A percentile compares a stretch with the other conserved stretches of the same genome.
These are phyloP conservation scores for Pyrenochaeta sp. DNA, from an alignment of 2,329 filamentous ascomycete genomes.

Conservation along the genomic window DNA sequence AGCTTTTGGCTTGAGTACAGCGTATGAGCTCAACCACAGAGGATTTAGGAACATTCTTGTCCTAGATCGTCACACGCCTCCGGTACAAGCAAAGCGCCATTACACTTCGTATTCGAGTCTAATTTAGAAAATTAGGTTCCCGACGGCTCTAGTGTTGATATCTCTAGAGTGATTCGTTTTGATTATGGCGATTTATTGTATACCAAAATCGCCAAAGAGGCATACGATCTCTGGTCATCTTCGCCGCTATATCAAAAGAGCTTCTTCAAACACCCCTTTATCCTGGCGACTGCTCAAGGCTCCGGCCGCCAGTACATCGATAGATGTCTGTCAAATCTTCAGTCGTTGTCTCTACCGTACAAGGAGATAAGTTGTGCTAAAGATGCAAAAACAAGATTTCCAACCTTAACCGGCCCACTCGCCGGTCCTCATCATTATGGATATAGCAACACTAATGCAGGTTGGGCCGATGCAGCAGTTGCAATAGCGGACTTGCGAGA, in stretches of 20 bases:
- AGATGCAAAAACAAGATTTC: constrained; percentile 25
- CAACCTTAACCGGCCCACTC: constrained; percentile 4
- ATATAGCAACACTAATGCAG: constrained; percentile 18
- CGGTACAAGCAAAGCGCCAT: constrained; percentile 2
- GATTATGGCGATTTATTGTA: constrained; percentile 43
- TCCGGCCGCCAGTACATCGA: constrained; percentile 17
- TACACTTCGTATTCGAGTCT: neutral
- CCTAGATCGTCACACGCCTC: constrained; percentile 15
- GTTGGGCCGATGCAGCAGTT: constrained; percentile 25
- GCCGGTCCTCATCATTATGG: constrained; percentile 4
- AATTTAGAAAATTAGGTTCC: constrained; percentile 1
- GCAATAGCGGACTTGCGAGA: constrained; percentile 16
- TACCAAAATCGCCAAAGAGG: constrained; percentile 35
- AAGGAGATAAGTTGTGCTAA: neutral
- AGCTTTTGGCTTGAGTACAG: constrained; percentile 66
- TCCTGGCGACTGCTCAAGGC: constrained; percentile 39
- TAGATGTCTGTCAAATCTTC: constrained; percentile 18
- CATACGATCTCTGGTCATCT: constrained; percentile 15
- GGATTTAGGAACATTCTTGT: constrained; percentile 14
- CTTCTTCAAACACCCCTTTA: constrained; percentile 58
- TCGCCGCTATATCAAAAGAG: constrained; percentile 53
- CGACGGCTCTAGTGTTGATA: constrained; percentile 51
- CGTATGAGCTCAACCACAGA: constrained; percentile 67
- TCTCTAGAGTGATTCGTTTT: constrained; percentile 49
- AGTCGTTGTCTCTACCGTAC: neutral